phyloP scores from a whole-genome alignment of 169 alveolate species.

The Plasmodium blacklocki region DNA sequence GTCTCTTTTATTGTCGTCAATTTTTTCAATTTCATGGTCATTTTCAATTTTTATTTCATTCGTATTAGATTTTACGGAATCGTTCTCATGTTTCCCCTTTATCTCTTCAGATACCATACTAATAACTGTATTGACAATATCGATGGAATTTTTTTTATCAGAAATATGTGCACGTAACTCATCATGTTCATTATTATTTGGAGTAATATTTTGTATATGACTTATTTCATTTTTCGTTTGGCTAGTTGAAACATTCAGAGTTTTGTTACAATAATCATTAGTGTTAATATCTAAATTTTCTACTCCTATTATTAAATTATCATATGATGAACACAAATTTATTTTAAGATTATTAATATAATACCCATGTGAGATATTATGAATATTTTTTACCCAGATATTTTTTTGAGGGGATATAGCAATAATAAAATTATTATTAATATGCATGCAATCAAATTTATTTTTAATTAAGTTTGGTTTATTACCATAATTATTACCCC shows the following conservation, averaged over 20 bases:
- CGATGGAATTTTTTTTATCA: not conserved
- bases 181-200: not conserved
- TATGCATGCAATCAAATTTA: conserved; percentile 43
- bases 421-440: conserved; percentile 46
- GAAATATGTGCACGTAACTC: not conserved
- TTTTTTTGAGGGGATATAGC: conserved; percentile 46
- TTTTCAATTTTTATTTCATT: too few relatives aligned
- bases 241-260: not conserved
- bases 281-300: conserved; percentile 6
- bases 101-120: not conserved
- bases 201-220: not conserved
- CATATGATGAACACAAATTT: conserved; percentile 28
- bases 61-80: too few relatives aligned
- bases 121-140: not conserved
- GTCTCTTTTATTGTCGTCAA: not conserved
- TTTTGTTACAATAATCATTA: not conserved
- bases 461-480: conserved; percentile 58
- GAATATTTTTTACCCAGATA: conserved; percentile 61
- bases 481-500: conserved; percentile 63
- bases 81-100: not conserved
- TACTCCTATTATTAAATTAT: conserved; percentile 68
- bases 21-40: not conserved
- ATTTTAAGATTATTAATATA: conserved; percentile 60
- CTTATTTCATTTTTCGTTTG: too few relatives aligned
- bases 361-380: conserved; percentile 42